Conservation (phyloP, 768 basidiomycete species). For the Dentipellis sp. region DNA sequence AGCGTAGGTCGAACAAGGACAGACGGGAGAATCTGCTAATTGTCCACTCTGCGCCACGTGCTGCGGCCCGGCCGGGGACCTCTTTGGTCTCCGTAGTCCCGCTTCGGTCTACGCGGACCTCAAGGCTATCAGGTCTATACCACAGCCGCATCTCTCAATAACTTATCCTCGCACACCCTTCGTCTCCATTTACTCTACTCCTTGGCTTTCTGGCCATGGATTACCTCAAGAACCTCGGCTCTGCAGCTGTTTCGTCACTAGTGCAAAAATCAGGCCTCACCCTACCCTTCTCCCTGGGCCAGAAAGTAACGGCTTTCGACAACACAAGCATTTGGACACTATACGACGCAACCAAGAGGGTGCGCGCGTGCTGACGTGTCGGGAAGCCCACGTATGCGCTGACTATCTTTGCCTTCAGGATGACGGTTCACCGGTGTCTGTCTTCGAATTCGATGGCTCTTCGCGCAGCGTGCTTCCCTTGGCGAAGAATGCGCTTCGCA, state of each 20-base stretch:
- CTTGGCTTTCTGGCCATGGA: constrained; percentile 43
- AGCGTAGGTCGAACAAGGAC: too few species aligned
- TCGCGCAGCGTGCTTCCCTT: constrained; percentile 54
- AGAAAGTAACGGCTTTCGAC: constrained; percentile 59
- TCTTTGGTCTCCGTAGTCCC: too few species aligned
- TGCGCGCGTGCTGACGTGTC: constrained; percentile 23
- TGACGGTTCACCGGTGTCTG: constrained; percentile 73
- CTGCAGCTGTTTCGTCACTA: constrained; percentile 81
- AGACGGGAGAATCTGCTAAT: too few species aligned
- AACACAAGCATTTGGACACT: constrained; percentile 71
- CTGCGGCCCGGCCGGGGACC: too few species aligned
- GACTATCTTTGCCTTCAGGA: constrained; percentile 46
- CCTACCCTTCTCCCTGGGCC: constrained; percentile 78
- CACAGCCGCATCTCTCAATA: too few species aligned
- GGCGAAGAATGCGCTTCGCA: constrained; percentile 84
- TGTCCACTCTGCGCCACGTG: too few species aligned
- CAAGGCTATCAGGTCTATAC: too few species aligned
- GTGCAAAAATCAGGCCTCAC: constrained; percentile 90
- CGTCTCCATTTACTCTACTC: background rate
- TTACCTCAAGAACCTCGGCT: constrained; percentile 72
- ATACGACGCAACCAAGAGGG: constrained; percentile 84
- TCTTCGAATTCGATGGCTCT: constrained; percentile 86
- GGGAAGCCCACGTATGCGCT: constrained; percentile 5
- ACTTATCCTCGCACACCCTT: too few species aligned
- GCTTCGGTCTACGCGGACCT: too few species aligned